Conservation (phyloP, 768 basidiomycete species). For the Rubroboletus pulcherrimus region DNA sequence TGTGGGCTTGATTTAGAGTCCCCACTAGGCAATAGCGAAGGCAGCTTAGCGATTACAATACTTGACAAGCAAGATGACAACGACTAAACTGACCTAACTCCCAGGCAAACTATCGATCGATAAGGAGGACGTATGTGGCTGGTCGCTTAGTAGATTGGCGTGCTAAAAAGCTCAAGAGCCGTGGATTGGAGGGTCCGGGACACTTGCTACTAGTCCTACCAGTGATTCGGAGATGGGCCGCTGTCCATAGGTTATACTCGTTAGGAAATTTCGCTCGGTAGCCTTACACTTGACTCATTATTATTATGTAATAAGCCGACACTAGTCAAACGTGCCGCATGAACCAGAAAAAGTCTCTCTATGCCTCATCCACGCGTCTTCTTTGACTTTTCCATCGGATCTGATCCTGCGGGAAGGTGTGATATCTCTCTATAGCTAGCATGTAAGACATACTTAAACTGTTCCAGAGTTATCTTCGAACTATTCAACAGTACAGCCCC, state of each 20-base stretch:
- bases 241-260: not conserved
- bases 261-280: not conserved
- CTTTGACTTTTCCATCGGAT: constrained; percentile 58
- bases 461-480: constrained; percentile 64
- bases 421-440: constrained; percentile 2
- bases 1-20: constrained; percentile 2
- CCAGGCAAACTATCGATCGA: not conserved
- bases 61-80: not conserved
- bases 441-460: constrained; percentile 10
- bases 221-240: not conserved
- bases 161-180: not conserved
- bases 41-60: constrained; percentile 3
- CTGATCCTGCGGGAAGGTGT: constrained; percentile 53
- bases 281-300: too few species aligned
- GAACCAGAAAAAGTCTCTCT: not conserved
- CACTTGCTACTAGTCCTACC: not conserved
- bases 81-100: constrained; percentile 3
- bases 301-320: constrained; percentile 13
- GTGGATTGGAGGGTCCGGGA: not conserved
- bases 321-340: not conserved
- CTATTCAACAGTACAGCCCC: constrained; percentile 70
- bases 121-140: not conserved
- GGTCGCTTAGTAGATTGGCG: not conserved
- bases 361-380: constrained; percentile 65
- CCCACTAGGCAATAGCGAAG: not conserved